Evolutionary conservation across 116 monocot species (phyloP), one percentile per base, ranked within the genome.

Genomic region (Iris pallida): DNA sequence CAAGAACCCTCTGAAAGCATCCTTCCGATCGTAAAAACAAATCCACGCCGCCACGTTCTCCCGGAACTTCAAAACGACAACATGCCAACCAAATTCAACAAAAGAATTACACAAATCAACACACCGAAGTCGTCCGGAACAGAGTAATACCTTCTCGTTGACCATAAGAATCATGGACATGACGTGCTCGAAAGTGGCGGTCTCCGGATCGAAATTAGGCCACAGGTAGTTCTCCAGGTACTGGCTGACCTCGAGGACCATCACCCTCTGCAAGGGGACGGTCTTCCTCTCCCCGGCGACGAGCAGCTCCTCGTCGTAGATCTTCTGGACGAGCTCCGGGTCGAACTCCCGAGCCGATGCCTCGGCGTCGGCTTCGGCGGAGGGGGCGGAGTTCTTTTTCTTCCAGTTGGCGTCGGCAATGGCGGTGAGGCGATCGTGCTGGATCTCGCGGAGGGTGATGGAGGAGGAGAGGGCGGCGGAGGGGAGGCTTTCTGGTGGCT

Each of bases 81-180:
- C 14, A 20, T 30, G 30, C 30, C 30, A 30, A 30, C 30, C 30
- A 30, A 30, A 30, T 30, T 30, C 30, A 47, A 51, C 10, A 51
- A 71, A 54, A 7, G 13, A 60, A 58, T 10, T 18, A 81, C 8
- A 47, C 16, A 48, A 70, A 55, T 4, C 45, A 59, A 61, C 3
- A 30, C 30, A 30, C 30, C 30, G 30, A 30, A 30, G 30, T 30
- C 30, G 12, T 4, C 5, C 16, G 30, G 30, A 30, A 30, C 30
- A 30, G 30, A 30, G 30, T 30, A 45, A 53, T 67, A 98, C 98
- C 88, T 99, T 99, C 73, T 99, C 99, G 57, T 93, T 99, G 19
- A 93, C 82, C 99, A 93, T 93, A 60, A 99, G 82, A 30, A 99
- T 83, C 84, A 99, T 93, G 16, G 99, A 99, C 94, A 93, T 93